Evolutionary conservation across 73 alveolate genomes (phyloP).

Genomic region (Effrenium voratum): DNA sequence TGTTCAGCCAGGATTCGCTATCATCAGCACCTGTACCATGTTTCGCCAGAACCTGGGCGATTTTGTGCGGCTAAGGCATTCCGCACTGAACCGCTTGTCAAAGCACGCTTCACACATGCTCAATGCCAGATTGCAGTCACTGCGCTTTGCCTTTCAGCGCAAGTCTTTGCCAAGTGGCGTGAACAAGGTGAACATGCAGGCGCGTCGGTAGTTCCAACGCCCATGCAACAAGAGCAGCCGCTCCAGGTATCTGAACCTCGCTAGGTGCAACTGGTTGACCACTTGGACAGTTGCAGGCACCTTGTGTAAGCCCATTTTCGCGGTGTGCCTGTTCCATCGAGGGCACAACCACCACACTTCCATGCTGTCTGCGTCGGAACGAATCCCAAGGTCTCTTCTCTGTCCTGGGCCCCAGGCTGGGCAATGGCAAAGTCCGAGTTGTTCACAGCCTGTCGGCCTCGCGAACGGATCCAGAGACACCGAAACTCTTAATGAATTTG

Average conservation of each 20-base stretch:
- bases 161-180: constrained; percentile 24
- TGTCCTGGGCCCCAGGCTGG: constrained; percentile 91
- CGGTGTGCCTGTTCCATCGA: background rate
- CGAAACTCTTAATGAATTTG: background rate
- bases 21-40: constrained; percentile 81
- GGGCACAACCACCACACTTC: background rate
- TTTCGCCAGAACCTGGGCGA: constrained; percentile 81
- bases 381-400: too few relatives aligned
- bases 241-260: constrained; percentile 70
- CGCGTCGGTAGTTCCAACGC: constrained; percentile 90
- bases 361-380: too few relatives aligned
- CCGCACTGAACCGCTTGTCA: too few relatives aligned
- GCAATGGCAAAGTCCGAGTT: constrained; percentile 97
- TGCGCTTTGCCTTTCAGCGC: too few relatives aligned
- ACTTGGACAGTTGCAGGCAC: background rate
- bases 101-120: too few relatives aligned
- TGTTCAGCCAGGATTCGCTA: constrained; percentile 18
- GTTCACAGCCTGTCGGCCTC: constrained; percentile 96
- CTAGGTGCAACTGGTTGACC: background rate
- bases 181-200: constrained; percentile 84
- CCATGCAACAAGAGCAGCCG: constrained; percentile 62
- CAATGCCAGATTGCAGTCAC: too few relatives aligned
- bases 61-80: background rate
- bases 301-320: background rate
- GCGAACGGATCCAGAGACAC: background rate